Base-by-base conservation (phyloP, 108 stramenopile species). In the Cyclotella baltica region DNA sequence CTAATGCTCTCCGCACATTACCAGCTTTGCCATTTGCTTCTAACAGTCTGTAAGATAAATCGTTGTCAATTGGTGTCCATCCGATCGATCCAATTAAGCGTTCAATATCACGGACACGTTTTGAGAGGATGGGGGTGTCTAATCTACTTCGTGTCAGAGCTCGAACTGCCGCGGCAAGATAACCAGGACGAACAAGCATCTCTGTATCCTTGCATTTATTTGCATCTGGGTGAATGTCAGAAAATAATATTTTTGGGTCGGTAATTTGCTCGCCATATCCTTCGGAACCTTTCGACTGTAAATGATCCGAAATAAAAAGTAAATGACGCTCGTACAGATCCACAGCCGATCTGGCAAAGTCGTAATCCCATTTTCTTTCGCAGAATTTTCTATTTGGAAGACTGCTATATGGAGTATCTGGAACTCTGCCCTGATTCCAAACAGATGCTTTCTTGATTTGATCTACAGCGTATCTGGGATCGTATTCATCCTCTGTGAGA, bases 11-110 rank as follows among this genome's bases (percentile, higher is more conserved):
- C 34, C 90, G 84, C 20, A 95, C 75, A 81, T 92, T 91, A 13
- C 93, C 93, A n/a, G 91, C 90, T 63, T 91, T 91, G 36, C 88
- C 90, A 77, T 95, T 92, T 30, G 93, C 93, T 69, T 90, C 86
- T 52, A 95, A 63, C 58, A 95, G 80, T 28, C 89, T 82, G 35
- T 92, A 80, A 20, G 93, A 91, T 29, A 95, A 67, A 35, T 50
- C 62, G 52, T 92, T 89, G 18, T 90, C 92, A 57, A 95, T 70
- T 16, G 87, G 85, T 36, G 93, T 92, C 75, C 77, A 57, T 48
- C 83, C 83, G 16, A 91, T 69, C 37, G 66, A 67, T 38, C 93
- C 93, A 50, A 95, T 73, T 57, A 88, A 84, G 10, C 81, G 73
- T 78, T 95, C 93, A 85, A 88, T 83, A 35, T 86, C 69, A 50